phyloP scores from a whole-genome alignment of 1,284 basidiomycete genomes.

The Apiotrichum sp. region DNA sequence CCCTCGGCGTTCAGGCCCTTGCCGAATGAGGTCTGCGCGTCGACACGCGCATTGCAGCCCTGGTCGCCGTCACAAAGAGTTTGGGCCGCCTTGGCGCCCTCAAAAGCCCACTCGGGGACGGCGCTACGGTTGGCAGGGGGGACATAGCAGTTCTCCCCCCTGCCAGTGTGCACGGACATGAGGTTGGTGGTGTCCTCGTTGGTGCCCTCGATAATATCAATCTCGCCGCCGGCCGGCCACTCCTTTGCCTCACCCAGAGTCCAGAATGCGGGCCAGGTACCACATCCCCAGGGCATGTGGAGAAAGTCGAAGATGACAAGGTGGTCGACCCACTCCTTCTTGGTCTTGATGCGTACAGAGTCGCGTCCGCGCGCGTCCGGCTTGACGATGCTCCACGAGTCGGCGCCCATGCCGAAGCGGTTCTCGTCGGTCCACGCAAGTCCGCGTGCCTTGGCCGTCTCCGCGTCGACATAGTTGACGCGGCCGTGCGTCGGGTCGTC shows the following conservation, averaged over 20 bases:
- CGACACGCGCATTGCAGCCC: slow-evolving; percentile 3
- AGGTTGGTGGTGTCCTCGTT: slow-evolving; percentile 41
- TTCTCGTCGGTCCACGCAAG: slow-evolving; percentile 6
- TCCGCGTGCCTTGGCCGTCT: not conserved
- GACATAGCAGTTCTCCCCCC: slow-evolving; percentile 49
- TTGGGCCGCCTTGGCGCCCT: slow-evolving; percentile 50
- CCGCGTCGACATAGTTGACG: slow-evolving; percentile 8
- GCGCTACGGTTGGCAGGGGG: slow-evolving; percentile 1
- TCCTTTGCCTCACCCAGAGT: slow-evolving; percentile 51
- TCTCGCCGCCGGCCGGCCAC: slow-evolving; percentile 72
- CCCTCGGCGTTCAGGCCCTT: slow-evolving; percentile 49
- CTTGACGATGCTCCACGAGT: slow-evolving; percentile 21
- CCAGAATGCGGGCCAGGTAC: slow-evolving; percentile 63
- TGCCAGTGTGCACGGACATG: slow-evolving; percentile 9
- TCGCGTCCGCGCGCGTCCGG: slow-evolving; percentile 32
- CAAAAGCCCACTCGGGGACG: not conserved
- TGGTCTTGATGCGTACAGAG: slow-evolving; percentile 38
- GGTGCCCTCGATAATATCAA: slow-evolving; percentile 68
- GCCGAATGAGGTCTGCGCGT: slow-evolving; percentile 17
- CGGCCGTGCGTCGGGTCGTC: slow-evolving; percentile 9
- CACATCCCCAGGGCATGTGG: slow-evolving; percentile 46
- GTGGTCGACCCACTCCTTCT: slow-evolving; percentile 36
- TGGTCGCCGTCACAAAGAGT: slow-evolving; percentile 53
- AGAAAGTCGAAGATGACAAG: slow-evolving; percentile 37
- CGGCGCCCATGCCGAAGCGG: slow-evolving; percentile 31